Evolutionary conservation across 139 green algal species (phyloP).

Genomic region (Chlorella ohadii): DNA sequence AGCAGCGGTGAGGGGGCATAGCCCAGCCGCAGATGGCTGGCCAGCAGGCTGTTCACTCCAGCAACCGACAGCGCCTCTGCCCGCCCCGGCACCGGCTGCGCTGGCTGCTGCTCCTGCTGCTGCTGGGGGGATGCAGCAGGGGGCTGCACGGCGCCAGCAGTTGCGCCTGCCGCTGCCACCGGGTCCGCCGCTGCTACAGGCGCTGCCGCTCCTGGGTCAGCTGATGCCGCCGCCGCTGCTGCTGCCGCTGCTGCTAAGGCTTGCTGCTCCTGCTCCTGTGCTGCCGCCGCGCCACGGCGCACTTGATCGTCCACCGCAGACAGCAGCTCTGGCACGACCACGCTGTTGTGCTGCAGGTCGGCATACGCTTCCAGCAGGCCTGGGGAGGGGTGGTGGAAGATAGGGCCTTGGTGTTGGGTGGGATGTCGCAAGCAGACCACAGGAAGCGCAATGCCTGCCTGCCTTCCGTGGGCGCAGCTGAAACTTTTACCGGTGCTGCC

Average conservation of each 20-base stretch:
- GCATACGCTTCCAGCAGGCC: slow-evolving; percentile 50
- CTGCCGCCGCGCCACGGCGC: slow-evolving; percentile 4
- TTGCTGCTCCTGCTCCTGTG: neutral
- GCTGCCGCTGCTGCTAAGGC: neutral
- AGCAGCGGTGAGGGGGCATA: slow-evolving; percentile 5
- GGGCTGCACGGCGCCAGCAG: neutral
- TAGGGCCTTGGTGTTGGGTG: no score
- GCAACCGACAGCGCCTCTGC: neutral
- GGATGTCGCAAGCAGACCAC: neutral
- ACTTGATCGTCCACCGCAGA: slow-evolving; percentile 49
- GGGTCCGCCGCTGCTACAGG: no score
- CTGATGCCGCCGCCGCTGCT: neutral
- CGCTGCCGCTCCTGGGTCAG: neutral
- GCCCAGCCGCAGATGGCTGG: slow-evolving; percentile 26
- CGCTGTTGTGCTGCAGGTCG: slow-evolving; percentile 38
- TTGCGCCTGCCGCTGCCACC: neutral
- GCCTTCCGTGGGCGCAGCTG: no score
- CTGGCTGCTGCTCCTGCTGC: neutral
- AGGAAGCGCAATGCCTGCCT: no score
- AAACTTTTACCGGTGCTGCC: no score
- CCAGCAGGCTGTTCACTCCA: neutral
- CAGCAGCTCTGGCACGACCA: slow-evolving; percentile 58
- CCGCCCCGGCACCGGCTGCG: neutral
- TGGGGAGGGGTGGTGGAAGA: no score
- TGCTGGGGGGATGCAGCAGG: neutral